Percentiles rank a stretch among this genome's conserved stretches.
Evolutionary conservation across 2,329 filamentous ascomycete genomes (phyloP).

Genomic region (Periconia sp.): DNA sequence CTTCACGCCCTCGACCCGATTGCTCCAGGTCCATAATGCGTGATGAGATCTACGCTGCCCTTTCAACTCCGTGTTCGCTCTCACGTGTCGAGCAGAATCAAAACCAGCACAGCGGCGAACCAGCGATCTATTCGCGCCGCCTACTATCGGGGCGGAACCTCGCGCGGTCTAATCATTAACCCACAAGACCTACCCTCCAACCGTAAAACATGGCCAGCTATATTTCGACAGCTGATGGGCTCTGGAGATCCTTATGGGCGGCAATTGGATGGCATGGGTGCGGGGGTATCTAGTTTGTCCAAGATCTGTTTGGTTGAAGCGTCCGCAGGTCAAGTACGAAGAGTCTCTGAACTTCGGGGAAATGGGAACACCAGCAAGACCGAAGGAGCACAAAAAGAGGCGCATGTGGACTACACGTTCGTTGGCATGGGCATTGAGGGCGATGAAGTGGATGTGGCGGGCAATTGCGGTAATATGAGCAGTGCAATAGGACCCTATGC

Average conservation of each 20-base stretch:
- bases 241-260: conserved; percentile 70
- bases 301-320: conserved; percentile 72
- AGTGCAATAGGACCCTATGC: conserved; percentile 71
- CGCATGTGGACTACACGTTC: conserved; percentile 74
- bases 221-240: conserved; percentile 55
- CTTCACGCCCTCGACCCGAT: not conserved
- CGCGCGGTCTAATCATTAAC: conserved; percentile 68
- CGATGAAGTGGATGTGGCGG: conserved; percentile 66
- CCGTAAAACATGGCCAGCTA: conserved; percentile 52
- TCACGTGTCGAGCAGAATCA: conserved; percentile 14
- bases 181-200: conserved; percentile 58
- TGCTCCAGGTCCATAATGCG: conserved; percentile 21
- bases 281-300: conserved; percentile 70
- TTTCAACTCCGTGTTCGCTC: conserved; percentile 20
- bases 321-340: conserved; percentile 5
- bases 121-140: conserved; percentile 50
- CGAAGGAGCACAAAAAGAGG: conserved; percentile 6
- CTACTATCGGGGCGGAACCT: conserved; percentile 74
- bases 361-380: too few species aligned
- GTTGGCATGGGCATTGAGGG: conserved; percentile 70
- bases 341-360: too few species aligned
- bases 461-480: conserved; percentile 80
- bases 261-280: conserved; percentile 75
- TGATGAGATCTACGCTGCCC: conserved; percentile 27
- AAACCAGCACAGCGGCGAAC: conserved; percentile 8